Base-by-base conservation (phyloP, 352 stramenopile species). In the Phytophthora pseudosyringae region DNA sequence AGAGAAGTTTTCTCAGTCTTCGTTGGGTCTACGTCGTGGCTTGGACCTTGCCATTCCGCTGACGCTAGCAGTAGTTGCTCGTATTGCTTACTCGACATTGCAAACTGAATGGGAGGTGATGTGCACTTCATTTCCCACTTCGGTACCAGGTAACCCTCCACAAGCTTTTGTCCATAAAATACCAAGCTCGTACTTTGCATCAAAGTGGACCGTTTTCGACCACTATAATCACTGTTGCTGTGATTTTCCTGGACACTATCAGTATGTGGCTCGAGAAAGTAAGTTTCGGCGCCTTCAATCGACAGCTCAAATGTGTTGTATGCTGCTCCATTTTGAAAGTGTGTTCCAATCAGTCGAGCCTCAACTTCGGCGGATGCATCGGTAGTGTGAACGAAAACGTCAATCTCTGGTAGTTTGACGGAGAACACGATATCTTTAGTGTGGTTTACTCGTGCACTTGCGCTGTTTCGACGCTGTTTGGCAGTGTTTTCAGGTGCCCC, bases 81-180 rank as follows among this genome's bases (percentile, higher is more conserved):
- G 25, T 90, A 90, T 56, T 93, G 84, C 1, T 75, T 64, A 47
- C 75, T 90, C 0, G 80, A 89, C 13, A 93, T 65, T 0, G 80
- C 84, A 47, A 93, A 89, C 44, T 86, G 88, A 26, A 93, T 88
- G 0, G 84, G 84, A n/a, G 84, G 84, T 13, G 77, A 78, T 4
- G 71, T 89, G 45, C 84, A 89, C 25, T 83, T 81, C 66, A 88
- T 82, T 25, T 65, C 38, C 84, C 82, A 93, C 26, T 81, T 83
- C 4, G 81, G 71, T 7, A 76, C 53, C 2, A 73, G 57, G n/a
- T 80, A 67, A 1, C 61, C 46, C 36, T 83, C 64, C 0, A 72
- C 39, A 6, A 84, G 62, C 36, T 93, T 90, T 50, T 83, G 67
- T 9, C 84, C 82, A 18, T 69, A 70, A 69, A 93, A 91, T 31